These are phyloP conservation scores for Suhomyces anneliseae DNA, from an alignment of 1,139 yeast species.

Conservation along the genomic window DNA sequence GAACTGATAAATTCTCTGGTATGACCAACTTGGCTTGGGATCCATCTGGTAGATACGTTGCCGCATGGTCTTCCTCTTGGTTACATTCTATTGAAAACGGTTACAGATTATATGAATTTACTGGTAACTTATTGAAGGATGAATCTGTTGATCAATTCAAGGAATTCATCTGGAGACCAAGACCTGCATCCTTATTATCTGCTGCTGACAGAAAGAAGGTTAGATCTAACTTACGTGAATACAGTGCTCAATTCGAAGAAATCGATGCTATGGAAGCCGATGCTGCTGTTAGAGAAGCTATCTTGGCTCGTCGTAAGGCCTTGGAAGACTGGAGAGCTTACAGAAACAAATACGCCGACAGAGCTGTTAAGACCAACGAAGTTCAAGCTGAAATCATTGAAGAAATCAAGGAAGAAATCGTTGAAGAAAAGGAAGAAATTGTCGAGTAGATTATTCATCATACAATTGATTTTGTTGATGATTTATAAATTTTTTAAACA, in stretches of 20 bases:
- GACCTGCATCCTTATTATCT: conserved; percentile 78
- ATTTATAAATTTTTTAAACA: too few species aligned
- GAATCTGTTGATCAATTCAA: conserved; percentile 81
- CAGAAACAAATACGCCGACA: conserved; percentile 58
- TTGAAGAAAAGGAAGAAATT: conserved; percentile 81
- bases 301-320: conserved; percentile 78
- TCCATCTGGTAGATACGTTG: conserved; percentile 88
- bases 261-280: conserved; percentile 96
- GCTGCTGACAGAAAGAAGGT: conserved; percentile 86
- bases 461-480: too few species aligned
- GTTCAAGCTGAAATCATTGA: conserved; percentile 68
- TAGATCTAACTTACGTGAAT: conserved; percentile 84
- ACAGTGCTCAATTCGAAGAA: conserved; percentile 92
- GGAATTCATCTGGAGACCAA: conserved; percentile 95
- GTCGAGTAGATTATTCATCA: conserved; percentile 43
- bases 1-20: conserved; percentile 67
- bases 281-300: conserved; percentile 87
- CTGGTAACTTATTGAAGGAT: conserved; percentile 75
- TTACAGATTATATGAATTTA: conserved; percentile 80
- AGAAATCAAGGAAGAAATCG: conserved; percentile 63
- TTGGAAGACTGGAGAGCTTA: conserved; percentile 85
- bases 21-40: conserved; percentile 92
- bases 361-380: conserved; percentile 49
- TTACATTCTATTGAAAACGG: conserved; percentile 87
- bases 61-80: conserved; percentile 88